phyloP scores from a whole-genome alignment of 2,329 filamentous ascomycete genomes.

The Paraphoma sp. region DNA sequence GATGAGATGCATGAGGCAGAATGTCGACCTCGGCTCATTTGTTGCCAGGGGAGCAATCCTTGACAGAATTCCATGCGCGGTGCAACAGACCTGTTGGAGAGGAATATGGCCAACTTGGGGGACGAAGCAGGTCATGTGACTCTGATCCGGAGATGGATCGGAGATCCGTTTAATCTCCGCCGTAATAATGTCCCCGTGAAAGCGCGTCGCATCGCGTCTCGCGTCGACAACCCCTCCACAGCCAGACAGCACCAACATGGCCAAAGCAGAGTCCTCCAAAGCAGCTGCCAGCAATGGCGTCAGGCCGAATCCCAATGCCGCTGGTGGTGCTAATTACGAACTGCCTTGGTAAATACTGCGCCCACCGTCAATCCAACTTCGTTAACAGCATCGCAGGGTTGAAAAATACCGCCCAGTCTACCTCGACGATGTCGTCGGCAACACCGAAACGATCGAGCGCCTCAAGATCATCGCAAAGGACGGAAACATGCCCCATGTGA shows the following conservation, averaged over 20 bases:
- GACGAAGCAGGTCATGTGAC: neutral
- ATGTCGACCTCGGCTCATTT: too few relatives aligned
- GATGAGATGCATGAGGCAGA: neutral
- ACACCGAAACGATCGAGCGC: constrained; percentile 95
- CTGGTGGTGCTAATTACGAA: constrained; percentile 66
- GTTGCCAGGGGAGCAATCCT: too few relatives aligned
- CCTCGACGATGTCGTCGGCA: constrained; percentile 95
- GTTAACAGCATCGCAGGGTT: constrained; percentile 69
- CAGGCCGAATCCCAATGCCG: constrained; percentile 49
- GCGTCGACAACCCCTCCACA: constrained; percentile 29
- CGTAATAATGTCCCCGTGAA: constrained; percentile 20
- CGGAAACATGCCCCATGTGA: constrained; percentile 98
- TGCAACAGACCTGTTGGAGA: too few relatives aligned
- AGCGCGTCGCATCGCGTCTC: constrained; percentile 30
- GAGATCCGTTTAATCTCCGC: neutral
- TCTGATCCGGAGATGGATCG: neutral
- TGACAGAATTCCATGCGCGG: neutral
- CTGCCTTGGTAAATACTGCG: constrained; percentile 71
- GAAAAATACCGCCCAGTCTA: constrained; percentile 97
- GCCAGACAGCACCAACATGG: constrained; percentile 46
- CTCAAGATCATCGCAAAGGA: constrained; percentile 98
- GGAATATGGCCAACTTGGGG: too few relatives aligned
- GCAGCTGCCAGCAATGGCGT: constrained; percentile 52
- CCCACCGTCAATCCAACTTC: neutral
- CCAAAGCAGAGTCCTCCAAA: constrained; percentile 58